A percentile compares a stretch with the other conserved stretches of the same genome.
These are phyloP conservation scores for Tolypocladium ovalisporum DNA, from an alignment of 2,329 filamentous ascomycete species.

Conservation along the genomic window DNA sequence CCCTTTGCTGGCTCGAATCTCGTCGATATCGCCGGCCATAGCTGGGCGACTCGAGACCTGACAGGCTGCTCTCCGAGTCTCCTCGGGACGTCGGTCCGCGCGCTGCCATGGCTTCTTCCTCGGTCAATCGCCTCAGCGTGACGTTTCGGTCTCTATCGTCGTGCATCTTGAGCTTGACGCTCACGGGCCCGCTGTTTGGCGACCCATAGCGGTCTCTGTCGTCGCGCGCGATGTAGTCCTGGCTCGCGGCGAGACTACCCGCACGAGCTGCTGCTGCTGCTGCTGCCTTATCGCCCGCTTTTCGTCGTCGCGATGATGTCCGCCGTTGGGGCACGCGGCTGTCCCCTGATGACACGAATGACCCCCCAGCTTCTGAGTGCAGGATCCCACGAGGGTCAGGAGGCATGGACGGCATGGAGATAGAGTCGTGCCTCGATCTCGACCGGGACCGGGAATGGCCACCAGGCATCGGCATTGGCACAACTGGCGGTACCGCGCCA, in stretches of 20 bases:
- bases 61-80: conserved; percentile 45
- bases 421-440: conserved; percentile 28
- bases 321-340: conserved; percentile 27
- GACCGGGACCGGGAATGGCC: conserved; percentile 22
- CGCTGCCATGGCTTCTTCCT: conserved; percentile 42
- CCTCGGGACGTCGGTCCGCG: conserved; percentile 29
- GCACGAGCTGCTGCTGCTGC: conserved; percentile 37
- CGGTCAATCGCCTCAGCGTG: conserved; percentile 49
- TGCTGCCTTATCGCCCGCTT: conserved; percentile 33
- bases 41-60: conserved; percentile 41
- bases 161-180: conserved; percentile 49
- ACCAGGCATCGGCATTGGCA: conserved; percentile 7
- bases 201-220: conserved; percentile 28
- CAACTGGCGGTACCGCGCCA: conserved; percentile 9
- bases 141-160: conserved; percentile 50
- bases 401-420: conserved; percentile 45
- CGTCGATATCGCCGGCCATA: conserved; percentile 39
- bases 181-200: conserved; percentile 35
- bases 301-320: conserved; percentile 33
- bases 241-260: conserved; percentile 31
- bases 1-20: conserved; percentile 29
- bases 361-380: conserved; percentile 17
- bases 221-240: conserved; percentile 25
- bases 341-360: conserved; percentile 17
- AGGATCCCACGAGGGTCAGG: conserved; percentile 36